Evolutionary conservation across 192 early-diverging fungal species (phyloP).

Genomic region (Dispira parvispora): DNA sequence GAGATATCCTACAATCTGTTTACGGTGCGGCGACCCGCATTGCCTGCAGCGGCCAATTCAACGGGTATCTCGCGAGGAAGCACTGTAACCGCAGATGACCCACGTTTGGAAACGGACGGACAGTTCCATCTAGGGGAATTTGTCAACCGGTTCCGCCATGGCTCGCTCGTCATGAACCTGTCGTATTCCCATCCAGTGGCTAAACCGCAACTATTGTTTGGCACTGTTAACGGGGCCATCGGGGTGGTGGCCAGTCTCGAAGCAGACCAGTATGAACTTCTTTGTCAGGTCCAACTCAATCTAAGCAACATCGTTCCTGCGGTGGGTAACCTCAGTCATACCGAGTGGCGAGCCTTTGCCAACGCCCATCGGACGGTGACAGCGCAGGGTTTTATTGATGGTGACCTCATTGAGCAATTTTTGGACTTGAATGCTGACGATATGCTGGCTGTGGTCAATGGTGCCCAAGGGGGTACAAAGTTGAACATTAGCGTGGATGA

Average conservation of each 20-base stretch:
- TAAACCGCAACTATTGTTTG: slow-evolving; percentile 43
- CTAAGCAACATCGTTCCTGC: slow-evolving; percentile 34
- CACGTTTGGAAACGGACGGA: slow-evolving; percentile 37
- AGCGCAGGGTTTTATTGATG: slow-evolving; percentile 59
- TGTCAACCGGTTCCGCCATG: slow-evolving; percentile 61
- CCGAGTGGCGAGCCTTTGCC: slow-evolving; percentile 44
- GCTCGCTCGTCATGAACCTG: slow-evolving; percentile 62
- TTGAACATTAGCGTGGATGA: slow-evolving; percentile 7
- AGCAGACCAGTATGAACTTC: slow-evolving; percentile 32
- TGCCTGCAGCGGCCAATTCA: background rate
- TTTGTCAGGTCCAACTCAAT: slow-evolving; percentile 45
- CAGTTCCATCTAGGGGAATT: slow-evolving; percentile 64
- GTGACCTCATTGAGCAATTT: slow-evolving; percentile 80
- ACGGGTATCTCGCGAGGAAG: background rate
- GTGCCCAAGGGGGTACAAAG: background rate
- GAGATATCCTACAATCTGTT: slow-evolving; percentile 44
- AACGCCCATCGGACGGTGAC: slow-evolving; percentile 29
- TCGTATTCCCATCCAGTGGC: slow-evolving; percentile 38
- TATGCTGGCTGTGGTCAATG: slow-evolving; percentile 18
- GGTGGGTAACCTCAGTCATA: slow-evolving; percentile 43
- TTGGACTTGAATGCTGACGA: slow-evolving; percentile 40
- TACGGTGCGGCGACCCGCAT: slow-evolving; percentile 26
- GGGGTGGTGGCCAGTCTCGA: slow-evolving; percentile 59
- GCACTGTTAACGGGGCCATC: slow-evolving; percentile 62
- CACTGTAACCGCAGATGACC: slow-evolving; percentile 18